Evolutionary conservation across 345 rosid species (phyloP).

Genomic region (Durio zibethinus): DNA sequence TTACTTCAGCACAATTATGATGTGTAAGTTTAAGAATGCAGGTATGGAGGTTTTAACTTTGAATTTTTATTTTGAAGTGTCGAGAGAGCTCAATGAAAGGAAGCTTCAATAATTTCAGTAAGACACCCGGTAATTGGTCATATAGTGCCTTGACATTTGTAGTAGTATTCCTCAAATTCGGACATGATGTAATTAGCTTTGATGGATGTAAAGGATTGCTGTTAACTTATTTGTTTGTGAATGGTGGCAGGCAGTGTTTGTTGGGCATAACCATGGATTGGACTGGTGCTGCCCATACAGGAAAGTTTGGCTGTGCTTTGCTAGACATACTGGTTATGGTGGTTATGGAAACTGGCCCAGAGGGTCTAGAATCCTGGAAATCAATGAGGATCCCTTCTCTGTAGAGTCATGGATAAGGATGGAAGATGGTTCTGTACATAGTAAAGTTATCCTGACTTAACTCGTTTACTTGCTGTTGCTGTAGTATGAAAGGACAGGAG

Average conservation of each 20-base stretch:
- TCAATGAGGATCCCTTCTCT: slow-evolving; percentile 53
- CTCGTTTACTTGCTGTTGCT: background rate
- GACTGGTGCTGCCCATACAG: slow-evolving; percentile 91
- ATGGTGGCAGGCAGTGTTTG: slow-evolving; percentile 68
- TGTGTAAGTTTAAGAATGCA: background rate
- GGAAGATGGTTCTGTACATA: slow-evolving; percentile 68
- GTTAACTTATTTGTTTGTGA: slow-evolving; percentile 9
- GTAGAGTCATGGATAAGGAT: slow-evolving; percentile 85
- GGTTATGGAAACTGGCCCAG: slow-evolving; percentile 84
- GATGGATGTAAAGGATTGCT: background rate
- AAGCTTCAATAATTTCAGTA: background rate
- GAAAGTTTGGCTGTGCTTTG: slow-evolving; percentile 88
- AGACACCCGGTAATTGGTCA: background rate
- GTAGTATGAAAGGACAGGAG: background rate
- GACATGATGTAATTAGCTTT: background rate
- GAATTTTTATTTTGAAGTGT: too few species aligned
- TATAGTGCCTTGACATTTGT: background rate
- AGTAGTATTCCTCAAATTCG: background rate
- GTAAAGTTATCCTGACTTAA: slow-evolving; percentile 46
- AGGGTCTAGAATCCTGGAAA: slow-evolving; percentile 81
- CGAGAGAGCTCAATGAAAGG: background rate
- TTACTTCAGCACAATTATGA: background rate
- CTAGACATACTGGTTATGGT: slow-evolving; percentile 83
- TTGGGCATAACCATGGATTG: slow-evolving; percentile 91
- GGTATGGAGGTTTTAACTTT: background rate